A percentile compares a stretch with the other conserved stretches of the same genome.
Conservation (phyloP, 2,329 filamentous ascomycete genomes). For the Monosporascus cannonballus region DNA sequence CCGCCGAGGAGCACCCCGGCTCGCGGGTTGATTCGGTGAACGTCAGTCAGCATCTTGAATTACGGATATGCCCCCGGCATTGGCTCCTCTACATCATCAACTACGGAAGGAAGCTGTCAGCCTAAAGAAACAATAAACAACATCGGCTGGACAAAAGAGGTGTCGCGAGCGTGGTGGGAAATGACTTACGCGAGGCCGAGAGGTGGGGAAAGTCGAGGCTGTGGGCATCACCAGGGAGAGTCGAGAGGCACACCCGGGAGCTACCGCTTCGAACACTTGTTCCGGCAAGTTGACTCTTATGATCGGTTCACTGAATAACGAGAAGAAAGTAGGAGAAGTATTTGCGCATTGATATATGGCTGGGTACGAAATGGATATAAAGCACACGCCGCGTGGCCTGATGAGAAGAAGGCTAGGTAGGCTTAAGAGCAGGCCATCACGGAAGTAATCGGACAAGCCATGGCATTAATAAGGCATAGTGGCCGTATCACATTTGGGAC, state of each 20-base stretch:
- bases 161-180: constrained; percentile 1
- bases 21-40: constrained; percentile 23
- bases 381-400: not conserved
- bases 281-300: not conserved
- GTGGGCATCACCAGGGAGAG: too few species aligned
- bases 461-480: not conserved
- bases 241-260: too few species aligned
- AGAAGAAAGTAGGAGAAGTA: not conserved
- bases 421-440: not conserved
- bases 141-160: not conserved
- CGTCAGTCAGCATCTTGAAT: constrained; percentile 27
- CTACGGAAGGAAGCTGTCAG: constrained; percentile 1
- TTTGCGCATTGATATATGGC: not conserved
- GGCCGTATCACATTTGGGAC: not conserved
- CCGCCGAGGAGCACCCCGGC: constrained; percentile 18
- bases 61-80: constrained; percentile 2
- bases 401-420: not conserved
- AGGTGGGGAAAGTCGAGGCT: too few species aligned
- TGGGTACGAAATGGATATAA: not conserved
- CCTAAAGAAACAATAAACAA: not conserved
- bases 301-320: not conserved
- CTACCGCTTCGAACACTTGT: too few species aligned
- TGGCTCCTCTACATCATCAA: constrained; percentile 4
- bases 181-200: not conserved
- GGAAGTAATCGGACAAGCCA: not conserved